Base-by-base conservation (phyloP, 148 eudicot genomes). In the Polygonum maritimum region DNA sequence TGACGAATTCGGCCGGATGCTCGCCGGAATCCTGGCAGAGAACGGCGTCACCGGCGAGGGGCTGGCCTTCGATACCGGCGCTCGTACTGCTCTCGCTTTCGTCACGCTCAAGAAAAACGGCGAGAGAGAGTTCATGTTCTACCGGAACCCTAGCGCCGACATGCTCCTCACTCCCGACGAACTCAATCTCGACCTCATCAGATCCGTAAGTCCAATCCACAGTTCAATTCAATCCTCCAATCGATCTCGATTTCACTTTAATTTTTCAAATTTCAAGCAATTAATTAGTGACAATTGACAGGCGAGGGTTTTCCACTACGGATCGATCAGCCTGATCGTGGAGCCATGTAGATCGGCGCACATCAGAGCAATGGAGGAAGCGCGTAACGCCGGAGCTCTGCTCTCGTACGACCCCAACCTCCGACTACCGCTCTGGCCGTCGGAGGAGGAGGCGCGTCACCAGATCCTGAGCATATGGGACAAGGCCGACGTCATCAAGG, bases 331-430 rank as follows among this genome's bases (percentile, higher is more conserved):
- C 48, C 70, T 89, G 65, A 89, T 89, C 18, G 33, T 81, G 0
- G 93, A 89, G 80, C 93, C 93, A 4, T 82, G 86, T 39, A 81
- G 79, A 73, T 81, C 90, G 22, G 88, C 93, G 22, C 93, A 89
- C 26, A 19, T 87, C 44, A 81, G 79, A 0, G 93, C 93, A 40
- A 83, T 87, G 87, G 82, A 86, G 47, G 83, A 69, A 2, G 93
- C 93, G 31, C 86, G 86, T 69, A 78, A 79, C 6, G 89, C 89
- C 5, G 90, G 93, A 1, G 81, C 78, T 15, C 18, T 87, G 14
- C 85, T 89, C n/a, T 89, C 93, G 0, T 89, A 89, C 49, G 93
- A 89, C 60, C 93, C 93, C 21, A 89, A 89, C 52, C 80, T 89
- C 4, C 82, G 93, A 31, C 81, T 87, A 8, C 90, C 86, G 0